Conservation (phyloP, 768 basidiomycete species). For the Solioccasus polychromus region DNA sequence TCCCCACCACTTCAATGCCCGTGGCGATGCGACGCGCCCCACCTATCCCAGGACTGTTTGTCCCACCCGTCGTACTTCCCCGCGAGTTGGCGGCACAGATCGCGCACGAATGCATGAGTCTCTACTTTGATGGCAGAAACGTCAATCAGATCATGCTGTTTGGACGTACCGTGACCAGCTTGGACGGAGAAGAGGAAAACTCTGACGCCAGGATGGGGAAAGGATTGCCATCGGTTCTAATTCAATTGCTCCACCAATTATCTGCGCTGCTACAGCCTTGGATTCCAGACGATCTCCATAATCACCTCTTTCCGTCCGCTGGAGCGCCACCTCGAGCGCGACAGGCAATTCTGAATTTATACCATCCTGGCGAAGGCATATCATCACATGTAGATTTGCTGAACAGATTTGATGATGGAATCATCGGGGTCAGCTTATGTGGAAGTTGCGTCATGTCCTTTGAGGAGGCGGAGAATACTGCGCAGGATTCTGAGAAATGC, state of each 20-base stretch:
- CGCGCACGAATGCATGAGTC: constrained; percentile 48
- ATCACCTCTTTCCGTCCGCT: constrained; percentile 57
- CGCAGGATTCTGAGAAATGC: constrained; percentile 1
- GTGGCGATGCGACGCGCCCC: constrained; percentile 40
- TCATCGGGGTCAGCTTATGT: constrained; percentile 81
- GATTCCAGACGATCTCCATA: constrained; percentile 48
- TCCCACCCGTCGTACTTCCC: constrained; percentile 50
- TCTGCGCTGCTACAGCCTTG: constrained; percentile 45
- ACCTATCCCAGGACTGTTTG: constrained; percentile 64
- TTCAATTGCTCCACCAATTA: constrained; percentile 50
- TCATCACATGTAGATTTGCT: constrained; percentile 85
- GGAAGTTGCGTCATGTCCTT: constrained; percentile 84
- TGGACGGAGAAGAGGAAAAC: constrained; percentile 10
- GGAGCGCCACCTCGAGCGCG: constrained; percentile 46
- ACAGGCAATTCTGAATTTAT: constrained; percentile 89
- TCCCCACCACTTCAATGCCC: constrained; percentile 13
- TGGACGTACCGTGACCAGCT: constrained; percentile 38
- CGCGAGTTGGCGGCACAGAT: constrained; percentile 49
- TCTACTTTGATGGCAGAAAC: constrained; percentile 48
- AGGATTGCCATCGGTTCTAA: constrained; percentile 57
- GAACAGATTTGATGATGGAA: constrained; percentile 82
- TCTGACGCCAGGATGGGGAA: constrained; percentile 24
- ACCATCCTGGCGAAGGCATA: constrained; percentile 88
- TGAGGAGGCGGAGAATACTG: constrained; percentile 25
- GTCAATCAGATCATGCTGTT: constrained; percentile 90